Evolutionary conservation across 1,284 basidiomycete species (phyloP).

Genomic region (Tilletia caries): DNA sequence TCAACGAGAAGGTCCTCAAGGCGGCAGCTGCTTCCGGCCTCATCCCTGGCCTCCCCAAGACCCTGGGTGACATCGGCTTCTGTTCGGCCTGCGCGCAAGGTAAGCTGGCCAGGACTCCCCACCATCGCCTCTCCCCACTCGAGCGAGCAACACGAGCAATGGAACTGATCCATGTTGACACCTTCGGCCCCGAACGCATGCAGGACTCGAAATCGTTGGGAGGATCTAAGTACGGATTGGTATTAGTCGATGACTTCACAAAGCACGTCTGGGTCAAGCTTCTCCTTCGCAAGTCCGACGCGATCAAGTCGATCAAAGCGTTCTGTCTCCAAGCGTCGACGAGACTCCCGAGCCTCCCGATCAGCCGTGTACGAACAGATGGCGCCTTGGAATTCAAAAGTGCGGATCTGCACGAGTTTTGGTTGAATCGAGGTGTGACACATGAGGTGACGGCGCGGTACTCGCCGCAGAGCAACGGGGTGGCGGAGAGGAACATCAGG

Average conservation of each 20-base stretch:
- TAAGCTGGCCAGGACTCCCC: neutral
- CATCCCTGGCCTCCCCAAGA: neutral
- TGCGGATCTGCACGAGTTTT: neutral
- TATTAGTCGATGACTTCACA: neutral
- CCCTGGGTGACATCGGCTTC: neutral
- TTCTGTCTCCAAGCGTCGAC: neutral
- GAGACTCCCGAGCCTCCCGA: neutral
- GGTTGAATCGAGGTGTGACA: neutral
- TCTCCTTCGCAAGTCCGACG: neutral
- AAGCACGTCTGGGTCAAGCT: conserved; percentile 1
- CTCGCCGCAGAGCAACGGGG: conserved; percentile 9
- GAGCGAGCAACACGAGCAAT: neutral
- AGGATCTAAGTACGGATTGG: neutral
- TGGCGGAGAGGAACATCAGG: neutral
- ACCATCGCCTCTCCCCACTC: neutral
- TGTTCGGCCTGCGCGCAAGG: conserved; percentile 1
- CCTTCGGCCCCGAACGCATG: conserved; percentile 2
- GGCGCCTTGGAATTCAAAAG: conserved; percentile 7
- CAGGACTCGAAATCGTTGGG: neutral
- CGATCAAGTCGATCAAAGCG: neutral
- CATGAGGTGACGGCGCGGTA: conserved; percentile 1
- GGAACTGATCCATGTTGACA: conserved; percentile 7
- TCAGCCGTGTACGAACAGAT: conserved; percentile 9
- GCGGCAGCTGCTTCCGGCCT: neutral
- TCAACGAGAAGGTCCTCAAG: neutral